Conservation (phyloP, 2,329 filamentous ascomycete species). For the Bretziella fagacearum region DNA sequence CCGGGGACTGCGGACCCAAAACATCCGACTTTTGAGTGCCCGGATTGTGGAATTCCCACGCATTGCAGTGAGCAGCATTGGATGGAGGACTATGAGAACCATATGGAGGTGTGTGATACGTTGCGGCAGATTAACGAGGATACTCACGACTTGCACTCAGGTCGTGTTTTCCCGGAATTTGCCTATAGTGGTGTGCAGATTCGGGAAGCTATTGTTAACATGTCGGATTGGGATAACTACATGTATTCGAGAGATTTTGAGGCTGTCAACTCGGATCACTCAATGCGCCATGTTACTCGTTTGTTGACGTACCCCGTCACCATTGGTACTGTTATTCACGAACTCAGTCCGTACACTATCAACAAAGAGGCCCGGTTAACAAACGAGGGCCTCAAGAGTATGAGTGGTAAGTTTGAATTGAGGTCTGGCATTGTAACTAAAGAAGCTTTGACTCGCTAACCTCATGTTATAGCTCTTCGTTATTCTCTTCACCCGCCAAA, state of each 20-base stretch:
- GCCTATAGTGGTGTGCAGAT: slow-evolving; percentile 78
- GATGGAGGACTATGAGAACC: slow-evolving; percentile 86
- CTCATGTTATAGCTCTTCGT: slow-evolving; percentile 47
- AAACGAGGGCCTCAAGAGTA: slow-evolving; percentile 76
- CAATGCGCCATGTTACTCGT: slow-evolving; percentile 82
- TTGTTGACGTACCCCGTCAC: slow-evolving; percentile 89
- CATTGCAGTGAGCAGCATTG: slow-evolving; percentile 92
- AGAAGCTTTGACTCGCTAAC: slow-evolving; percentile 13
- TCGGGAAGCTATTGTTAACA: slow-evolving; percentile 84
- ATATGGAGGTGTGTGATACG: slow-evolving; percentile 82
- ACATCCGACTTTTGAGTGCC: slow-evolving; percentile 86
- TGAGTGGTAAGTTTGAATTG: slow-evolving; percentile 66
- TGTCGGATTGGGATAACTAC: slow-evolving; percentile 98
- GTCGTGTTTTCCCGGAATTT: slow-evolving; percentile 85
- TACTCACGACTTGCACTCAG: slow-evolving; percentile 83
- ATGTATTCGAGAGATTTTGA: slow-evolving; percentile 83
- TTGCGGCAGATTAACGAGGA: slow-evolving; percentile 92
- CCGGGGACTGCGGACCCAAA: slow-evolving; percentile 40
- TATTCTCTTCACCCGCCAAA: slow-evolving; percentile 85
- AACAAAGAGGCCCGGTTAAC: slow-evolving; percentile 61
- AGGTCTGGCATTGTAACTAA: no score
- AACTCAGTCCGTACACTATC: slow-evolving; percentile 81
- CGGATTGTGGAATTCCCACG: slow-evolving; percentile 84
- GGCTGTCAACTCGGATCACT: slow-evolving; percentile 78
- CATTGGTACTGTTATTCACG: slow-evolving; percentile 78